phyloP scores from a whole-genome alignment of 2,329 filamentous ascomycete species.

The Colletotrichum camelliae region DNA sequence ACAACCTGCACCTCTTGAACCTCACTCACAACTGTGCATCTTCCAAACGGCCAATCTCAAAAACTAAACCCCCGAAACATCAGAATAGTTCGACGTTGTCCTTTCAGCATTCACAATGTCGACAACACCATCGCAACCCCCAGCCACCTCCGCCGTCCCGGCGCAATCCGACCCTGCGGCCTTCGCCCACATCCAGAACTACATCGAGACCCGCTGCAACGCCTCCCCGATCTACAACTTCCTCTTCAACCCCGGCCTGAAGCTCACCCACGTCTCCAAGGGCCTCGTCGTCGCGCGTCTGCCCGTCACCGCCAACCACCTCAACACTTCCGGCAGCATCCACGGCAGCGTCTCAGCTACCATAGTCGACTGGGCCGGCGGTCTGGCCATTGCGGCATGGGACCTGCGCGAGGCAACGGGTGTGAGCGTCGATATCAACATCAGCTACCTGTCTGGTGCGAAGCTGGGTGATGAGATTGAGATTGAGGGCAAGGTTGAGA shows the following conservation, averaged over 20 bases:
- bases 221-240: conserved; percentile 27
- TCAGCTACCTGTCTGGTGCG: conserved; percentile 71
- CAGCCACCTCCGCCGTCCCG: not conserved
- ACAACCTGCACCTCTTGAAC: not conserved
- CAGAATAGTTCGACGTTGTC: not conserved
- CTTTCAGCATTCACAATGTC: not conserved
- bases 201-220: conserved; percentile 26
- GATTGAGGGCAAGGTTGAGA: conserved; percentile 69
- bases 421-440: conserved; percentile 77
- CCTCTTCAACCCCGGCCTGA: conserved; percentile 22
- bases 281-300: conserved; percentile 25
- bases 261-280: conserved; percentile 25
- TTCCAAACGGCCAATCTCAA: not conserved
- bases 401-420: conserved; percentile 68
- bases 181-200: conserved; percentile 24
- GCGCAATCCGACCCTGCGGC: conserved; percentile 21
- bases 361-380: conserved; percentile 76
- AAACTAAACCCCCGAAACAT: not conserved
- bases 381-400: conserved; percentile 72
- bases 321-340: conserved; percentile 54
- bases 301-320: conserved; percentile 21
- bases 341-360: conserved; percentile 77
- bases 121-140: conserved; percentile 8
- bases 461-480: conserved; percentile 70
- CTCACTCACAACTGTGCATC: not conserved